A percentile compares a stretch with the other conserved stretches of the same genome.
These are phyloP conservation scores for Populus nigra DNA, from an alignment of 345 rosid genomes.

Conservation along the genomic window DNA sequence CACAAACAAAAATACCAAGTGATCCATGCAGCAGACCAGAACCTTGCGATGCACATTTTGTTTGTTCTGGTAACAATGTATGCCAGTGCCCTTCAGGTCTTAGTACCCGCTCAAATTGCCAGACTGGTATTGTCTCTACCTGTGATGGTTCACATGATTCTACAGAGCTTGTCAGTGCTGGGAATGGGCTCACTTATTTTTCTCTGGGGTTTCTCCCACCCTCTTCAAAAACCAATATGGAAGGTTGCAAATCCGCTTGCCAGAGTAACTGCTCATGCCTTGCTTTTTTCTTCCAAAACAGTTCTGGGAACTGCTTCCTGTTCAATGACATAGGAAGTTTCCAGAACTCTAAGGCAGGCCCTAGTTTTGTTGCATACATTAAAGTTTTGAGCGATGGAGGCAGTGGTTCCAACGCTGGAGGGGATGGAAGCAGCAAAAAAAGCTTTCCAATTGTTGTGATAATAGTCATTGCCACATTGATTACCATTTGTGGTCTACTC, in stretches of 20 bases:
- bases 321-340: constrained; percentile 71
- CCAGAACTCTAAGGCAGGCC: constrained; percentile 32
- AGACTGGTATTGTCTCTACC: constrained; percentile 50
- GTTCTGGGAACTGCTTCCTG: constrained; percentile 67
- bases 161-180: constrained; percentile 50
- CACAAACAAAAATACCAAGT: constrained; percentile 56
- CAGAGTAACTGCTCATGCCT: constrained; percentile 68
- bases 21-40: constrained; percentile 69
- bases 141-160: constrained; percentile 42
- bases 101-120: constrained; percentile 37
- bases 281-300: constrained; percentile 65
- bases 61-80: constrained; percentile 48
- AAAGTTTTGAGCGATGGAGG: constrained; percentile 44
- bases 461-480: constrained; percentile 47
- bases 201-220: constrained; percentile 60
- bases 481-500: constrained; percentile 46
- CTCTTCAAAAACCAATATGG: constrained; percentile 49
- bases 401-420: constrained; percentile 20
- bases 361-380: constrained; percentile 52
- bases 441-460: constrained; percentile 48
- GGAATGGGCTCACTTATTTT: constrained; percentile 54
- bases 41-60: constrained; percentile 54
- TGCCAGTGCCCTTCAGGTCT: constrained; percentile 69
- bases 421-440: constrained; percentile 35
- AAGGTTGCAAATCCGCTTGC: constrained; percentile 68